phyloP scores from a whole-genome alignment of 441 rosid genomes.

The Aleurites moluccanus region DNA sequence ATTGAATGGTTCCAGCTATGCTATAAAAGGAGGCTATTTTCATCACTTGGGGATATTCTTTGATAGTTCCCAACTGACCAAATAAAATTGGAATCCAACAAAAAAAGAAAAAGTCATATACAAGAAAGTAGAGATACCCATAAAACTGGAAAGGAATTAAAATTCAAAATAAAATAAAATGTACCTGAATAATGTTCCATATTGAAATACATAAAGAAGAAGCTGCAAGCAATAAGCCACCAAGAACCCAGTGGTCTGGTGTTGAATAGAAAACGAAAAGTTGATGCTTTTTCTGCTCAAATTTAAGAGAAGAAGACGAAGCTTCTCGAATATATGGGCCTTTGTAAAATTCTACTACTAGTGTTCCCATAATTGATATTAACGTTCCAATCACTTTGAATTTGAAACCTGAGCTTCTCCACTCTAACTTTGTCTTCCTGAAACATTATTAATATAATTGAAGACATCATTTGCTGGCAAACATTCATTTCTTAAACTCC shows the following conservation, averaged over 20 bases:
- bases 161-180: neutral
- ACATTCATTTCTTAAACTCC: no score
- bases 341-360: slow-evolving; percentile 46
- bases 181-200: slow-evolving; percentile 72
- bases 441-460: neutral
- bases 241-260: slow-evolving; percentile 67
- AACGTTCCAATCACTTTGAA: slow-evolving; percentile 51
- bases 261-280: slow-evolving; percentile 50
- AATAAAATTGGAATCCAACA: neutral
- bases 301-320: slow-evolving; percentile 32
- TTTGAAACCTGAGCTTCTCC: slow-evolving; percentile 46
- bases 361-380: slow-evolving; percentile 52
- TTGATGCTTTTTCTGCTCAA: slow-evolving; percentile 30
- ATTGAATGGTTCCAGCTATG: slow-evolving; percentile 66
- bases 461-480: no score
- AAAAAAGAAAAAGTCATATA: neutral
- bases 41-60: slow-evolving; percentile 63
- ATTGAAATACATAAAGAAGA: slow-evolving; percentile 54
- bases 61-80: slow-evolving; percentile 52
- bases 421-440: slow-evolving; percentile 51
- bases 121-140: neutral
- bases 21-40: slow-evolving; percentile 66
- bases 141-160: neutral
- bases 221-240: slow-evolving; percentile 61
- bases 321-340: slow-evolving; percentile 57